Conservation (phyloP, 192 early-diverging fungal genomes). For the Cladochytrium replicatum region DNA sequence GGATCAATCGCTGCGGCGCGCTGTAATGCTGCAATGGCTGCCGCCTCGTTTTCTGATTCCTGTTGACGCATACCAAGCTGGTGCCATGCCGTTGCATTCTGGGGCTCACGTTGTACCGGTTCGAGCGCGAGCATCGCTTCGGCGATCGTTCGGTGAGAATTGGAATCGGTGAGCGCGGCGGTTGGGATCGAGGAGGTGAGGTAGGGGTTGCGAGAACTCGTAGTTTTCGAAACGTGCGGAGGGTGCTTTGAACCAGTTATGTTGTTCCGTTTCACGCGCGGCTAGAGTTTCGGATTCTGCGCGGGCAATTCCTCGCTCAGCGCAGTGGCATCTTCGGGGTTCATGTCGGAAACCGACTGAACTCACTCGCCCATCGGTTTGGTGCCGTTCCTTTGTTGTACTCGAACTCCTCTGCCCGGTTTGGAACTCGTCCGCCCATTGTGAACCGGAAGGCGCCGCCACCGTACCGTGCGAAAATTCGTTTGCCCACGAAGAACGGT, state of each 20-base stretch:
- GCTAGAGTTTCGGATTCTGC: too few relatives aligned
- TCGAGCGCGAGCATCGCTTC: slow-evolving; percentile 90
- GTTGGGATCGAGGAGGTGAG: slow-evolving; percentile 21
- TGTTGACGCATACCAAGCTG: slow-evolving; percentile 83
- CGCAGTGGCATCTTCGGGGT: too few relatives aligned
- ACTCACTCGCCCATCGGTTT: too few relatives aligned
- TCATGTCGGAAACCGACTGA: too few relatives aligned
- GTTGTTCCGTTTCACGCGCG: too few relatives aligned
- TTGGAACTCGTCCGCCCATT: too few relatives aligned
- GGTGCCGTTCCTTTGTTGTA: too few relatives aligned
- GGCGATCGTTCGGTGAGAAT: slow-evolving; percentile 54
- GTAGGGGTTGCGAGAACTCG: slow-evolving; percentile 74
- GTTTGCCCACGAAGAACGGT: slow-evolving; percentile 25
- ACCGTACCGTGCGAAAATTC: too few relatives aligned
- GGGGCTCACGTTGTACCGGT: slow-evolving; percentile 70
- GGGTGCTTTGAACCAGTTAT: too few relatives aligned
- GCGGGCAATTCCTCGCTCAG: too few relatives aligned
- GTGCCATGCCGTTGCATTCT: slow-evolving; percentile 75
- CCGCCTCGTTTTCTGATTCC: slow-evolving; percentile 91
- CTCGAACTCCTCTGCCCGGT: too few relatives aligned
- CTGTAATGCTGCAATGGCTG: slow-evolving; percentile 84
- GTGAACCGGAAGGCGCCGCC: too few relatives aligned
- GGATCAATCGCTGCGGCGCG: slow-evolving; percentile 71
- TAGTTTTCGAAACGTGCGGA: slow-evolving; percentile 44
- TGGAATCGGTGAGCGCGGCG: slow-evolving; percentile 7